These are phyloP conservation scores for Lentinus brumalis DNA, from an alignment of 768 basidiomycete species.

Conservation along the genomic window DNA sequence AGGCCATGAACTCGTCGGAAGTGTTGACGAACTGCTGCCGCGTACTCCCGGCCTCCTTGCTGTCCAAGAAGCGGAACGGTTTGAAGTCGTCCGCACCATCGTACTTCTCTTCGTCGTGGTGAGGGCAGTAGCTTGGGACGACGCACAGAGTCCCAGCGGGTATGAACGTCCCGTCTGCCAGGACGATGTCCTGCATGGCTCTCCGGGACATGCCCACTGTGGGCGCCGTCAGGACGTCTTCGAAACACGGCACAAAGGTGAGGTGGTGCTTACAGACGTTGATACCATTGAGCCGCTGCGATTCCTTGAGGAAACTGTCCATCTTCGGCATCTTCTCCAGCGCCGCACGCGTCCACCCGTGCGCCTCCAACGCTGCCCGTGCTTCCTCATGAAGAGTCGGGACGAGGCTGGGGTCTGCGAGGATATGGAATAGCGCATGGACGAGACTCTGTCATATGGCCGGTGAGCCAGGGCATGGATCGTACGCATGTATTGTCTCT, in stretches of 20 bases:
- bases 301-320: constrained; percentile 37
- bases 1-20: constrained; percentile 16
- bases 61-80: constrained; percentile 26
- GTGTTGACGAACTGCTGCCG: constrained; percentile 23
- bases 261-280: not conserved
- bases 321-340: constrained; percentile 33
- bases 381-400: constrained; percentile 33
- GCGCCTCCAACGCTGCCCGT: constrained; percentile 22
- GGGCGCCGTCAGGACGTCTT: not conserved
- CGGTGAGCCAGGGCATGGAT: constrained; percentile 17
- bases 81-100: constrained; percentile 25
- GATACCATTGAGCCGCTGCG: constrained; percentile 25
- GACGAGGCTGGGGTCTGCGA: constrained; percentile 29
- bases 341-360: constrained; percentile 34
- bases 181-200: constrained; percentile 15
- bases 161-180: constrained; percentile 25
- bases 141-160: constrained; percentile 24
- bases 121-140: constrained; percentile 16
- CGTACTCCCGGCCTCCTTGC: constrained; percentile 6
- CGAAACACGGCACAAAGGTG: not conserved
- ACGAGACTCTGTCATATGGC: constrained; percentile 23
- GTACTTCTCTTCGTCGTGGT: constrained; percentile 28
- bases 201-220: constrained; percentile 9
- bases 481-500: not conserved
- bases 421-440: constrained; percentile 31